A percentile compares a stretch with the other conserved stretches of the same genome.
Conservation (phyloP, 352 stramenopile genomes). For the Pseudoperonospora humuli region DNA sequence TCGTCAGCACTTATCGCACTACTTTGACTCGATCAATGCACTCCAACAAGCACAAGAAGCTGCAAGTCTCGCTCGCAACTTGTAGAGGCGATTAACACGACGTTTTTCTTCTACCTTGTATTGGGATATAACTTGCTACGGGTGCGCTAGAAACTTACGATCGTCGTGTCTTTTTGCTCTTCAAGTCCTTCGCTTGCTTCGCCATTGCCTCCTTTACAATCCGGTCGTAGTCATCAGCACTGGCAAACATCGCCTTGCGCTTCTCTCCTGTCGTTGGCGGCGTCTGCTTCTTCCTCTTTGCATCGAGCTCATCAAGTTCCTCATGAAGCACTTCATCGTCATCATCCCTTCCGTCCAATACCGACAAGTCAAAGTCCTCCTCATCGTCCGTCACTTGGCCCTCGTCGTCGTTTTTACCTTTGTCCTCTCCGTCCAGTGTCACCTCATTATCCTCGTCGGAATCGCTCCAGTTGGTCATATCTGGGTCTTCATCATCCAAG, state of each 20-base stretch:
- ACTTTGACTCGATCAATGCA: conserved; percentile 41
- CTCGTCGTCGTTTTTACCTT: conserved; percentile 28
- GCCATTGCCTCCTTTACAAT: conserved; percentile 57
- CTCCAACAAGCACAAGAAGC: conserved; percentile 52
- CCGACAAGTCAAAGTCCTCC: conserved; percentile 39
- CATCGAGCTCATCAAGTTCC: conserved; percentile 25
- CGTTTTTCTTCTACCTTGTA: neutral
- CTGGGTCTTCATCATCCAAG: conserved; percentile 65
- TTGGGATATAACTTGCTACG: neutral
- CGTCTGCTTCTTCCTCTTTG: conserved; percentile 52
- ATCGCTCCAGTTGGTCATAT: conserved; percentile 64
- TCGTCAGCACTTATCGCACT: conserved; percentile 34
- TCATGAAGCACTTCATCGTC: conserved; percentile 38
- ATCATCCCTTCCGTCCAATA: conserved; percentile 37
- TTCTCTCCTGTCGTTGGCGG: conserved; percentile 35
- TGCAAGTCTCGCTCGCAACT: conserved; percentile 29
- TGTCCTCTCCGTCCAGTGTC: conserved; percentile 44
- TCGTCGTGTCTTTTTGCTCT: conserved; percentile 19
- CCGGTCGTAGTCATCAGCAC: conserved; percentile 65
- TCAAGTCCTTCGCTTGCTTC: conserved; percentile 32
- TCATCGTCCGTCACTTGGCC: conserved; percentile 27
- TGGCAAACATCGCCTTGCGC: conserved; percentile 67
- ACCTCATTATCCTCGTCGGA: conserved; percentile 38
- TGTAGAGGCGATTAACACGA: conserved; percentile 18
- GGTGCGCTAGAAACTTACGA: conserved; percentile 15